phyloP scores from a whole-genome alignment of 352 stramenopile species.

The Thraustochytrium sp. region DNA sequence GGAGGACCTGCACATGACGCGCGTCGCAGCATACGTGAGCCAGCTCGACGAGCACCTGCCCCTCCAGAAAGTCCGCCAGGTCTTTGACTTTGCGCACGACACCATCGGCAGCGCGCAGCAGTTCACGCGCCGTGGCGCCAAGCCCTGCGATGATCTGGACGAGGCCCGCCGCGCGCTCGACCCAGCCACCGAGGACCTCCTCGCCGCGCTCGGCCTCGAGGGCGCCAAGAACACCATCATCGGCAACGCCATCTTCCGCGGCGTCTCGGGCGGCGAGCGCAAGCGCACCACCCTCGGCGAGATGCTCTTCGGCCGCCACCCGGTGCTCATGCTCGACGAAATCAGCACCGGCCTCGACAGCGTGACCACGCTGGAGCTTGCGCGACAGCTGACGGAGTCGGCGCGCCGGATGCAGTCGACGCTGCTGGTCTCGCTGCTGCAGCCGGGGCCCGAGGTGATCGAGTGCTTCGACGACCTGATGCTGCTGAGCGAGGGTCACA shows the following conservation, averaged over 20 bases:
- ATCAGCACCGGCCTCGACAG: constrained; percentile 62
- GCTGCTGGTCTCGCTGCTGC: constrained; percentile 68
- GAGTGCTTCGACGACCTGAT: constrained; percentile 88
- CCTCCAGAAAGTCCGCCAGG: constrained; percentile 54
- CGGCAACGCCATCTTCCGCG: constrained; percentile 59
- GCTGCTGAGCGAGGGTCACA: constrained; percentile 78
- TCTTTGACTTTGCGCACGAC: constrained; percentile 51
- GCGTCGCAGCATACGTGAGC: not conserved
- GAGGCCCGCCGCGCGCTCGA: constrained; percentile 49
- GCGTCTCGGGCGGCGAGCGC: constrained; percentile 73
- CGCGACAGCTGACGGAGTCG: constrained; percentile 56
- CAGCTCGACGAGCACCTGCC: constrained; percentile 49
- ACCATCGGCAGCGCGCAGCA: constrained; percentile 17
- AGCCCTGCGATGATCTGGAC: not conserved
- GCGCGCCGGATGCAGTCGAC: constrained; percentile 57
- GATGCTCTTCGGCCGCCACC: constrained; percentile 68
- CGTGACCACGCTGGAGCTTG: constrained; percentile 60
- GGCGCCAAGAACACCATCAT: constrained; percentile 61
- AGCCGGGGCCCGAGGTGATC: constrained; percentile 84
- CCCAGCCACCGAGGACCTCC: constrained; percentile 46
- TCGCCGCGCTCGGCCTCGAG: constrained; percentile 52
- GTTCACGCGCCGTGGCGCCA: not conserved
- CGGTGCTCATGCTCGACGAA: constrained; percentile 67
- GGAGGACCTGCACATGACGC: not conserved
- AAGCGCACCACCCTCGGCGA: constrained; percentile 79